phyloP scores from a whole-genome alignment of 73 alveolate species.

The Paramecium caudatum region DNA sequence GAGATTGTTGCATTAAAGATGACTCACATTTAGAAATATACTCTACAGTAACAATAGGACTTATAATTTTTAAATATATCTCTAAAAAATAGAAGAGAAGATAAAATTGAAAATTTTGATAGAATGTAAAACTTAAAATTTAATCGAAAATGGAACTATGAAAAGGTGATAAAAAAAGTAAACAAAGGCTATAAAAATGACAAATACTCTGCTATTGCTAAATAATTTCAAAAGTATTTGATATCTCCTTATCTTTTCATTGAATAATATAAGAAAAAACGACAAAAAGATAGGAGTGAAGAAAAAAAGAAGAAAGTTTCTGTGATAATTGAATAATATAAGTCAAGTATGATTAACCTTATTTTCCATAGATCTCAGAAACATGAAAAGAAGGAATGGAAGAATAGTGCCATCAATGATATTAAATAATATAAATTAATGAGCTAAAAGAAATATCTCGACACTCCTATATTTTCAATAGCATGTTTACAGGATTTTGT shows the following conservation, averaged over 20 bases:
- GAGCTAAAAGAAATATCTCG: slow-evolving; percentile 22
- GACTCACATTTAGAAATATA: background rate
- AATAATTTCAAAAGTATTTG: slow-evolving; percentile 9
- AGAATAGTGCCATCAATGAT: slow-evolving; percentile 20
- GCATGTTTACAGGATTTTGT: slow-evolving; percentile 16
- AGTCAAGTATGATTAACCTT: background rate
- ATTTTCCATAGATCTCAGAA: background rate
- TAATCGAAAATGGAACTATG: background rate
- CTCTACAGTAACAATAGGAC: slow-evolving; percentile 1
- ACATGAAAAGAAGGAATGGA: slow-evolving; percentile 31
- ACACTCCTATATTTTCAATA: slow-evolving; percentile 32
- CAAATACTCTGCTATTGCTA: background rate
- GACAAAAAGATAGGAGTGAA: background rate
- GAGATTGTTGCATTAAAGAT: background rate
- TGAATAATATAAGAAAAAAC: background rate
- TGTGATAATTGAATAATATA: background rate
- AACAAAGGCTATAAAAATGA: background rate
- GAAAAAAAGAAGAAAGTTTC: background rate
- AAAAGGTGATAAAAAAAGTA: background rate
- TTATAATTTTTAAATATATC: background rate
- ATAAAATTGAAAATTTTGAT: background rate
- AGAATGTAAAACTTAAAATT: background rate
- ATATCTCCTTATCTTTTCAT: background rate
- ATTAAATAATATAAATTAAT: slow-evolving; percentile 38
- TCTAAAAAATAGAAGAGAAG: background rate